Base-by-base conservation (phyloP, 1,139 yeast species). In the Pichia sp. region DNA sequence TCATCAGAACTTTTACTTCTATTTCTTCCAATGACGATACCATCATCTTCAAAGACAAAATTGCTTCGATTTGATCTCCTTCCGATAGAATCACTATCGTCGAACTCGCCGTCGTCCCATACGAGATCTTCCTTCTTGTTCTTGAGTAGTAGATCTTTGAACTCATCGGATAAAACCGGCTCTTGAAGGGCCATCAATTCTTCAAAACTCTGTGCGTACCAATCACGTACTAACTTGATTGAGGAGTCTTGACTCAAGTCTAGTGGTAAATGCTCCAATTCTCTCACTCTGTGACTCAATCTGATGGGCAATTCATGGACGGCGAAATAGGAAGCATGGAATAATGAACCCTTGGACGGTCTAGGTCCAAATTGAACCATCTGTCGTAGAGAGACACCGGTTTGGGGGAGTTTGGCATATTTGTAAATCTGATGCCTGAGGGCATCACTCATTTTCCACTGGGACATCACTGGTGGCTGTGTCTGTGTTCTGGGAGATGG, bases 121-220 rank as follows among this genome's bases (percentile, higher is more conserved):
- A 34, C n/a, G 3, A 14, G 7, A 21, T 37, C 51, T 32, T 44
- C 47, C 21, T 50, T 50, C 15, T 24, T 36, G 32, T 50, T 11
- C 19, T 45, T 45, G 20, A 47, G 33, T 22, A 53, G 24, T 21
- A 45, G 15, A 12, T 40, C 44, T 19, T 40, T 44, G 21, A 51
- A 31, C 17, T 48, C 47, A 14, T 47, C 49, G 36, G 40, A 68
- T 34, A 80, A 67, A 9, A 49, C 58, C 0, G 85, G 85, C 52
- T 75, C 74, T 9, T 77, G 77, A 46, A 80, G 64, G 39, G 75
- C 69, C 12, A 86, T 81, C 57, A 89, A 73, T 60, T 89, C 96
- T 58, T 88, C 90, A 64, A 89, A 90, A 17, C 93, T 83, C 65
- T 88, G 95, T 3, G 94, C 93, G 61, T 90, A 90, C 96, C 96